Evolutionary conservation across 176 grass and related monocot genomes (phyloP), one percentile per base, ranked within the genome.

Genomic region (Oryza officinalis): DNA sequence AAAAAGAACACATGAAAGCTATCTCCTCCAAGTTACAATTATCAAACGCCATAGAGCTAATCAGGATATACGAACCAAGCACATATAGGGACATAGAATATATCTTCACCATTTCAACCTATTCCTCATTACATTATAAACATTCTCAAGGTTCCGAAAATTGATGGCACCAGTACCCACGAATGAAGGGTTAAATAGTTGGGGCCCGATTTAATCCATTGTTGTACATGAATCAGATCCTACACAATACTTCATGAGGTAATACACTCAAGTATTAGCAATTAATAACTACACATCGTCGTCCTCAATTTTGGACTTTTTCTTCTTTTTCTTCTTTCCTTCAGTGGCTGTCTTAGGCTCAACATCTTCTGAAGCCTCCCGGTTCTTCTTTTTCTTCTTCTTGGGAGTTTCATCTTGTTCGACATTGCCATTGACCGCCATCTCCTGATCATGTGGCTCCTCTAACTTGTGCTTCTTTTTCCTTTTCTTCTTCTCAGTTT

Each of bases 261-360:
- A n/a, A n/a, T n/a, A n/a, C n/a, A n/a, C n/a, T n/a, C n/a, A n/a
- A n/a, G n/a, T n/a, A n/a, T 12, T 59, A 40, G 8, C 5, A 22
- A 52, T 2, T 7, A 31, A 38, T 65, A 44, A 74, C 25, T 82
- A 86, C 22, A 77, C 30, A 3, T 79, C 66, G 13, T 49, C 37
- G 0, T 63, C 81, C 6, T 69, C 30, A 3, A 32, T 77, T 76
- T 78, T 91, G 25, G 76, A 44, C 37, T 67, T 91, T 18, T 85
- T 85, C 33, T 75, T 90, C 10, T 82, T 91, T 52, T 85, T 91
- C 78, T 86, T 88, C 78, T 86, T 91, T 61, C 82, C 78, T 85
- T 86, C 68, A 2, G 86, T 78, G 41, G 28, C 77, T 10, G 64
- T 75, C 71, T 80, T 85, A 26, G 80, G 46, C 32, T 80, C 83